These are phyloP conservation scores for Backusella tarrabulga DNA, from an alignment of 192 early-diverging fungal species.

Conservation along the genomic window DNA sequence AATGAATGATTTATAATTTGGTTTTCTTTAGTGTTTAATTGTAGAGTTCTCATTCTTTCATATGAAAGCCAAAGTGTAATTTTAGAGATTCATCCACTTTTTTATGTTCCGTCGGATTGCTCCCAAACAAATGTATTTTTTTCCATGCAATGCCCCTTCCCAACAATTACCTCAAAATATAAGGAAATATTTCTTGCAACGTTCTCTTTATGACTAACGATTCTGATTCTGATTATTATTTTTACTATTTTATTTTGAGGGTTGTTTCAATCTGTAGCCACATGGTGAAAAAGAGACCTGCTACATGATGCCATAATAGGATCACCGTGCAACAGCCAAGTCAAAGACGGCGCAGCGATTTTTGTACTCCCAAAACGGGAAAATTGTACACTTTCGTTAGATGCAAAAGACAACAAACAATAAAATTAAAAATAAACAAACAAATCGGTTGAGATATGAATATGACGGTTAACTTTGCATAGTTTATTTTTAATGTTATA, in stretches of 20 bases:
- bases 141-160: not conserved
- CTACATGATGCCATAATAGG: not conserved
- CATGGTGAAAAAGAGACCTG: not conserved
- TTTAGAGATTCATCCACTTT: not conserved
- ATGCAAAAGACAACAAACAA: not conserved
- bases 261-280: not conserved
- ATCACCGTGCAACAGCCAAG: not conserved
- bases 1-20: not conserved
- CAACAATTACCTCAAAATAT: not conserved
- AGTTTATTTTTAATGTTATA: not conserved
- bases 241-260: not conserved
- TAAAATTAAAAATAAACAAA: slow-evolving; percentile 10
- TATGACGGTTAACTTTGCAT: not conserved
- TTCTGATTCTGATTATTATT: not conserved
- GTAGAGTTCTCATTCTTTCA: not conserved
- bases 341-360: not conserved
- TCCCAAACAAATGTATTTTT: not conserved
- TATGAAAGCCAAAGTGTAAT: not conserved
- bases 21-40: not conserved
- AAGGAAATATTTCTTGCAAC: not conserved
- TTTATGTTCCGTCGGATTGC: not conserved
- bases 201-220: not conserved
- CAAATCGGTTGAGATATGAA: not conserved
- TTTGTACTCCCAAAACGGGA: not conserved
- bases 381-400: not conserved